Evolutionary conservation across 2,329 filamentous ascomycete species (phyloP), one percentile per base, ranked within the genome.

Genomic region (Capronia americana): DNA sequence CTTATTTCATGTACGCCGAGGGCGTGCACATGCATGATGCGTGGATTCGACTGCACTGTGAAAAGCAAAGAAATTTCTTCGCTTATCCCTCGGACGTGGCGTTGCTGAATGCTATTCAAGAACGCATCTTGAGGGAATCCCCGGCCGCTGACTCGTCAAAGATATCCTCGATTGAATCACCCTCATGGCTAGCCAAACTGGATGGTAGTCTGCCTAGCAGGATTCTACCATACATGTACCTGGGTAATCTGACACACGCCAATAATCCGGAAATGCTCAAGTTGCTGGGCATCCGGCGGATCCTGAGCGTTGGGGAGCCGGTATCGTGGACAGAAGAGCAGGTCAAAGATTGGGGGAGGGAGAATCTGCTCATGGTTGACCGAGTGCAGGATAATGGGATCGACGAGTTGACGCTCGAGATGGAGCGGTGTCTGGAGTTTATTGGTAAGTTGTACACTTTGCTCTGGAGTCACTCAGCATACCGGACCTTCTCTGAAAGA

Each of bases 351-450:
- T 97, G 93, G 92, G 91, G 90, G 0, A 73, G 80, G 11, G 89
- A 94, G 41, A 95, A 96, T 71, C 81, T 97, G 20, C 88, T 95
- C 75, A 86, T 90, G 72, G 86, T 99, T 38, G 89, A 94, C 74
- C 87, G 90, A 14, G 92, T 99, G 5, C 95, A 98, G 76, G 95
- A 99, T 75, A 99, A 99, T 75, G 95, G 95, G 4, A 95, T 98
- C 68, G 95, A 99, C 78, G 90, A 93, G 4, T 80, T 99, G 73
- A 96, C 89, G 34, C 87, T 90, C 38, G 91, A 97, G 71, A 96
- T 98, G 78, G 86, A 88, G 72, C 85, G 90, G 46, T 98, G 94
- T 75, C 83, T 99, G 54, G 88, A 91, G 30, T 99, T 98, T 74
- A 97, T 99, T 77, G 90, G 94, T 97, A 81, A 78, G 91, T 83